These are phyloP conservation scores for Pouteria glomerata DNA, from an alignment of 148 eudicot genomes.

Conservation along the genomic window DNA sequence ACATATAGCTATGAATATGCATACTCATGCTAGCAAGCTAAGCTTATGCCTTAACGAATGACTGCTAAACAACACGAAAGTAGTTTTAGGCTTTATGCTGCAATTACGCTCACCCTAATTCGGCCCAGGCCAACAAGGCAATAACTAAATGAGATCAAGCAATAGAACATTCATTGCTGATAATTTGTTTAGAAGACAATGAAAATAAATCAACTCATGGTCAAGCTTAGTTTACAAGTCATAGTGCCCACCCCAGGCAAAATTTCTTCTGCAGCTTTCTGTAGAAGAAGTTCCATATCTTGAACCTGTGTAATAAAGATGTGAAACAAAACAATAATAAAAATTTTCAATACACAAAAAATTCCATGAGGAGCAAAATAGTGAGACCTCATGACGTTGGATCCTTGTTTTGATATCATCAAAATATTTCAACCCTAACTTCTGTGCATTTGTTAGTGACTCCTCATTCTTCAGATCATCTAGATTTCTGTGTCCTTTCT, in stretches of 20 bases:
- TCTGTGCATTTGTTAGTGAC: conserved; percentile 66
- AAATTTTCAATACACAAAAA: background rate
- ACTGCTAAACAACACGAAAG: background rate
- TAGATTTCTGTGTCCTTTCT: conserved; percentile 75
- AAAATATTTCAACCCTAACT: conserved; percentile 76
- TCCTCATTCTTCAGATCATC: conserved; percentile 72
- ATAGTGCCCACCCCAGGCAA: conserved; percentile 68
- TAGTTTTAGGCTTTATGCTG: background rate
- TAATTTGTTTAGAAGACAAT: too few species aligned
- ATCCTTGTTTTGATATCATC: conserved; percentile 91
- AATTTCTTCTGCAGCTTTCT: conserved; percentile 65
- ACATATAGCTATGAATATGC: background rate
- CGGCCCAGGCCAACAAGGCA: background rate
- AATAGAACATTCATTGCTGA: too few species aligned
- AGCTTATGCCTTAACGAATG: background rate
- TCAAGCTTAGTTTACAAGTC: conserved; percentile 3
- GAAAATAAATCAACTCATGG: conserved; percentile 12
- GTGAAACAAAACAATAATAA: background rate
- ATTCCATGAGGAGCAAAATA: conserved; percentile 13
- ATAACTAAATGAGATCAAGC: too few species aligned
- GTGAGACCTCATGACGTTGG: conserved; percentile 80
- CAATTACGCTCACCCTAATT: background rate
- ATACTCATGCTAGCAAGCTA: background rate
- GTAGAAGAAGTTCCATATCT: conserved; percentile 77
- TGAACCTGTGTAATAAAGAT: conserved; percentile 44